Percentiles rank a stretch among this genome's conserved stretches.
Conservation (phyloP, 31 red algal genomes). For the Porphyra umbilicalis region DNA sequence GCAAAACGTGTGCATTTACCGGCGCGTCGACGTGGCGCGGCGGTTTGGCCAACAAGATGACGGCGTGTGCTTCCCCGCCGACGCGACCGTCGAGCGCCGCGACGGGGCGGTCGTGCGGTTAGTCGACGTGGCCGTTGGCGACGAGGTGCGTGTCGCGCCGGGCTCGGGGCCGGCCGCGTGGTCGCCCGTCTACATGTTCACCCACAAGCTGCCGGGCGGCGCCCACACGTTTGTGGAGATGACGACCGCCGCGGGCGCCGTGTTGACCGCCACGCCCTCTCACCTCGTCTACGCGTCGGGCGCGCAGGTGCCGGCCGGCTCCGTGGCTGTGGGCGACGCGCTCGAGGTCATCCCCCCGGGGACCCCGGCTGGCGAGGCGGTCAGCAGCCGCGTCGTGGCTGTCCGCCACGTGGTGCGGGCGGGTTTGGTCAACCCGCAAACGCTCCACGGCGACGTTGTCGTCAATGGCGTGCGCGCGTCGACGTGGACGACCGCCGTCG, state of each 20-base stretch:
- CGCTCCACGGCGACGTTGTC: conserved; percentile 39
- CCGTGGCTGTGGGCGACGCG: conserved; percentile 30
- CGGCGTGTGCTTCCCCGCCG: conserved; percentile 62
- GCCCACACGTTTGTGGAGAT: conserved; percentile 16
- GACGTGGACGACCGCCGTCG: conserved; percentile 24
- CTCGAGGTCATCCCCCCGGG: conserved; percentile 13
- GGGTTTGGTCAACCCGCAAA: conserved; percentile 38
- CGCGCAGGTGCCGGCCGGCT: conserved; percentile 7
- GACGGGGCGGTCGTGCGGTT: conserved; percentile 13
- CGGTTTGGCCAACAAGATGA: too few species aligned
- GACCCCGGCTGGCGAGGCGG: not conserved
- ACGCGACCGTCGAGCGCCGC: conserved; percentile 32
- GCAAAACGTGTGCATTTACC: not conserved
- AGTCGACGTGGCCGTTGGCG: conserved; percentile 24
- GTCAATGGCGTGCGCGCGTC: conserved; percentile 43
- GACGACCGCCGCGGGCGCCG: conserved; percentile 20
- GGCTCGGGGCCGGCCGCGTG: not conserved
- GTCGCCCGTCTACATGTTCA: conserved; percentile 32
- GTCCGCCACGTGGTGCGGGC: not conserved
- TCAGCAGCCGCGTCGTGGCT: conserved; percentile 1
- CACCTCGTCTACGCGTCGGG: conserved; percentile 55
- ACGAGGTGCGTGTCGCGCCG: conserved; percentile 15
- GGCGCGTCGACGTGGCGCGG: not conserved
- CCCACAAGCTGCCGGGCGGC: conserved; percentile 5
- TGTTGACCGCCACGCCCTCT: conserved; percentile 9